phyloP scores from a whole-genome alignment of 257 asterid species.

The Solanum neorickii region DNA sequence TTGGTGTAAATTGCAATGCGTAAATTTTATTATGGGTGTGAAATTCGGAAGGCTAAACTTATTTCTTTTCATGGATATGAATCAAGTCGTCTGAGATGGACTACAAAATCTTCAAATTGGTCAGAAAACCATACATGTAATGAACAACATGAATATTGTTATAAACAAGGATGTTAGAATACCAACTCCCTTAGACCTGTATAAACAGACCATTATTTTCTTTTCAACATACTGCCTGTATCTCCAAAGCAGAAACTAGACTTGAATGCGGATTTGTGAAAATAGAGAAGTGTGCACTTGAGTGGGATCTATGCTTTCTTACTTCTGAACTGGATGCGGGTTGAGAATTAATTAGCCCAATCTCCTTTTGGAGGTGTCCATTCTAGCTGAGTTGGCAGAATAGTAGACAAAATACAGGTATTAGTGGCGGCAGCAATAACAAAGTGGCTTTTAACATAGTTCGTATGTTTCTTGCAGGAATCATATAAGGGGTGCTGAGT shows the following conservation, averaged over 20 bases:
- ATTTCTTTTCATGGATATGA: background rate
- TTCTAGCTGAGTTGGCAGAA: background rate
- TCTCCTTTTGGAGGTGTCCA: background rate
- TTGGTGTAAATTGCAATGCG: background rate
- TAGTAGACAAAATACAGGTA: background rate
- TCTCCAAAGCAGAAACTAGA: background rate
- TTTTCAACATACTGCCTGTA: background rate
- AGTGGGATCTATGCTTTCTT: background rate
- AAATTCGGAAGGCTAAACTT: background rate
- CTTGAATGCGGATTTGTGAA: background rate
- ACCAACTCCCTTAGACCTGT: background rate
- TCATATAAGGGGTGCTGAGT: background rate
- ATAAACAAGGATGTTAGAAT: background rate
- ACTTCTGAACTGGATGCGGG: background rate
- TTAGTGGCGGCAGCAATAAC: background rate
- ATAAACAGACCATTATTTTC: background rate
- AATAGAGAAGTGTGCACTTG: background rate
- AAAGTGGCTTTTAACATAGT: background rate
- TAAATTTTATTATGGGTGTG: background rate
- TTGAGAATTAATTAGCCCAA: background rate
- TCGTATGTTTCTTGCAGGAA: background rate
- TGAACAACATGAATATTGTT: background rate
- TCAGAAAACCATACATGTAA: background rate
- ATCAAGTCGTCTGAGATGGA: background rate
- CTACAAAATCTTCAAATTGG: background rate